These are phyloP conservation scores for Curvularia eragrostidis DNA, from an alignment of 2,329 filamentous ascomycete species.

Conservation along the genomic window DNA sequence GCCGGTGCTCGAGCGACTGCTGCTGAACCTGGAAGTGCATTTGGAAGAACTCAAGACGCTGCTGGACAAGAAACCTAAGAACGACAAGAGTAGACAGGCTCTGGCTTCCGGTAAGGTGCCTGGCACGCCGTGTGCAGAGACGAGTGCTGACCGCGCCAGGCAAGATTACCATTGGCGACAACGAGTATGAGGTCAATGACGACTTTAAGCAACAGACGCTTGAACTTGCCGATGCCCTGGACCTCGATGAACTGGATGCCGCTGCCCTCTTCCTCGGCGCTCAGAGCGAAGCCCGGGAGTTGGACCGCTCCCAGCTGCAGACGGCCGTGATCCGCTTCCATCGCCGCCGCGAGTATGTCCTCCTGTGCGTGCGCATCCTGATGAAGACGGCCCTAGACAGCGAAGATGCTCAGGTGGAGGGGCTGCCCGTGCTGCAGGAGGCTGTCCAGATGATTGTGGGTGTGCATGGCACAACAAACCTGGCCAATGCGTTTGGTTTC, in stretches of 20 bases:
- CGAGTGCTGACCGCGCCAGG: constrained; percentile 58
- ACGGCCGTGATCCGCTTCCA: constrained; percentile 88
- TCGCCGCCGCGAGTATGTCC: constrained; percentile 78
- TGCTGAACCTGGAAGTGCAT: constrained; percentile 69
- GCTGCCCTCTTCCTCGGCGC: constrained; percentile 77
- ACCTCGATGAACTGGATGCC: constrained; percentile 88
- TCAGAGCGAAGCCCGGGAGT: constrained; percentile 69
- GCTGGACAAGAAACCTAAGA: constrained; percentile 77
- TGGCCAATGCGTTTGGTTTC: constrained; percentile 65
- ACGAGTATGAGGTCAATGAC: constrained; percentile 81
- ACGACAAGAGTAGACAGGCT: constrained; percentile 73
- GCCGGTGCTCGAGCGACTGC: constrained; percentile 72
- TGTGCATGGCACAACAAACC: constrained; percentile 62
- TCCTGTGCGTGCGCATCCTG: constrained; percentile 83
- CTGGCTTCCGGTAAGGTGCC: constrained; percentile 53
- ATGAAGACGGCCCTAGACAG: constrained; percentile 69
- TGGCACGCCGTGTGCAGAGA: neutral
- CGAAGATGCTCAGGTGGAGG: constrained; percentile 34
- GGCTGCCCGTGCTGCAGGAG: constrained; percentile 30
- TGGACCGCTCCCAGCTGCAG: constrained; percentile 76
- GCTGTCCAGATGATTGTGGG: constrained; percentile 54
- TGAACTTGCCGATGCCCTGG: constrained; percentile 83
- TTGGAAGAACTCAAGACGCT: constrained; percentile 72
- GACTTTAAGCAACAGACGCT: constrained; percentile 85
- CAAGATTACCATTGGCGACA: constrained; percentile 74